phyloP scores from a whole-genome alignment of 495 filamentous ascomycete genomes.

The Haplographium delicatum region DNA sequence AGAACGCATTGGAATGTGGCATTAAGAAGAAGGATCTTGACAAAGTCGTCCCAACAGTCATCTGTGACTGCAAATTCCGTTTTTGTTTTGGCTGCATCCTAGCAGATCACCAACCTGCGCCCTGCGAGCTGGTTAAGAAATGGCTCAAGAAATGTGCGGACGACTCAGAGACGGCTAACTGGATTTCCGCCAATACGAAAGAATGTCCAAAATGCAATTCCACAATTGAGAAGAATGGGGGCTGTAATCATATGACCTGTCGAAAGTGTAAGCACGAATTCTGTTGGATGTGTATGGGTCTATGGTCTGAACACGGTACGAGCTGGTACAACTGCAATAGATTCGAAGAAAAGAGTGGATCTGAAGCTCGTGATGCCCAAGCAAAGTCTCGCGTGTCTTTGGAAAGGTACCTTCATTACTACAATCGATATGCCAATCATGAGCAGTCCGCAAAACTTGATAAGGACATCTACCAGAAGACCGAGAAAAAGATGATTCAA shows the following conservation, averaged over 20 bases:
- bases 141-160: constrained; percentile 99
- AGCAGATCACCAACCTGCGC: constrained; percentile 87
- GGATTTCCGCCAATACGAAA: constrained; percentile 98
- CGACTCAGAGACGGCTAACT: constrained; percentile 97
- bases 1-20: constrained; percentile 82
- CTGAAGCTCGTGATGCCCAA: constrained; percentile 83
- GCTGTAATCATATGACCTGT: constrained; percentile 99
- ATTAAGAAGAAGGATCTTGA: constrained; percentile 80
- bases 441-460: constrained; percentile 96
- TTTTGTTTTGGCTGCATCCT: constrained; percentile 98
- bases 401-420: constrained; percentile 95
- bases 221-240: constrained; percentile 98
- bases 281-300: constrained; percentile 99
- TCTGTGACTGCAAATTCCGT: constrained; percentile 72
- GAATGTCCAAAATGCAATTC: constrained; percentile 94
- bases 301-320: constrained; percentile 98
- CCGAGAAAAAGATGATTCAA: constrained; percentile 97
- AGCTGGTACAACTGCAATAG: constrained; percentile 99
- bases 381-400: constrained; percentile 83
- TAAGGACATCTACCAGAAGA: constrained; percentile 92
- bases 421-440: constrained; percentile 97
- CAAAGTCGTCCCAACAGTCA: constrained; percentile 82
- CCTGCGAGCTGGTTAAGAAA: constrained; percentile 85
- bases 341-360: constrained; percentile 91
- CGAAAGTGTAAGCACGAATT: constrained; percentile 98